These are phyloP conservation scores for Phycomyces nitens DNA, from an alignment of 192 early-diverging fungal genomes.

Conservation along the genomic window DNA sequence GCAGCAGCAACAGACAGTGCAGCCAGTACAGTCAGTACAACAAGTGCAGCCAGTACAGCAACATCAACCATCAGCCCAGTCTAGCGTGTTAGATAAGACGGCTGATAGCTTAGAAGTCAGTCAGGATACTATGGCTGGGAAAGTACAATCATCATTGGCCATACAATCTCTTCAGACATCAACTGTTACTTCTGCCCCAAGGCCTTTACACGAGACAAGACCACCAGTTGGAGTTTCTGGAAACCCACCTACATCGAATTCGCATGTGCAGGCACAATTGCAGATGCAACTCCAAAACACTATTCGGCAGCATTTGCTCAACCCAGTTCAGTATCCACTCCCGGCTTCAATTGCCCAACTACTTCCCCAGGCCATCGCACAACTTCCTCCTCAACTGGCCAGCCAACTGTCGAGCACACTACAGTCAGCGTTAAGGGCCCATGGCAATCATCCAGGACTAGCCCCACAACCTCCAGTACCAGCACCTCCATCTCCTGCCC, in stretches of 20 bases:
- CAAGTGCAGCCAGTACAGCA: not conserved
- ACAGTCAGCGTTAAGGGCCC: constrained; percentile 16
- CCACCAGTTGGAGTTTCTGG: not conserved
- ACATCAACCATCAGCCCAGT: not conserved
- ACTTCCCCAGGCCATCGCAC: constrained; percentile 33
- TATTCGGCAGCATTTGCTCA: constrained; percentile 33
- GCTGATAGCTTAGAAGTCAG: too few relatives aligned
- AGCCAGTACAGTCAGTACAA: too few relatives aligned
- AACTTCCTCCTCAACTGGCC: constrained; percentile 32
- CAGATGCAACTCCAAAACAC: constrained; percentile 37
- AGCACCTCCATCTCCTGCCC: not conserved
- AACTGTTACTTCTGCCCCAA: not conserved
- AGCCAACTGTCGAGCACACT: constrained; percentile 28
- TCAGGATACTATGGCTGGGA: too few relatives aligned
- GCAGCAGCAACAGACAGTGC: not conserved
- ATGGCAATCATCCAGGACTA: not conserved
- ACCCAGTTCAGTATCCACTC: constrained; percentile 32
- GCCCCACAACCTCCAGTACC: not conserved
- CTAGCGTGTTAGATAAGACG: too few relatives aligned
- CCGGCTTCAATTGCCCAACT: constrained; percentile 34
- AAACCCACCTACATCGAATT: not conserved
- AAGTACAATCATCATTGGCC: too few relatives aligned
- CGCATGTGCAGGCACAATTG: constrained; percentile 28
- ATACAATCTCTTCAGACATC: too few relatives aligned
- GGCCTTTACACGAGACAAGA: not conserved